Evolutionary conservation across 495 filamentous ascomycete species (phyloP).

Genomic region (Penicillium angulare): DNA sequence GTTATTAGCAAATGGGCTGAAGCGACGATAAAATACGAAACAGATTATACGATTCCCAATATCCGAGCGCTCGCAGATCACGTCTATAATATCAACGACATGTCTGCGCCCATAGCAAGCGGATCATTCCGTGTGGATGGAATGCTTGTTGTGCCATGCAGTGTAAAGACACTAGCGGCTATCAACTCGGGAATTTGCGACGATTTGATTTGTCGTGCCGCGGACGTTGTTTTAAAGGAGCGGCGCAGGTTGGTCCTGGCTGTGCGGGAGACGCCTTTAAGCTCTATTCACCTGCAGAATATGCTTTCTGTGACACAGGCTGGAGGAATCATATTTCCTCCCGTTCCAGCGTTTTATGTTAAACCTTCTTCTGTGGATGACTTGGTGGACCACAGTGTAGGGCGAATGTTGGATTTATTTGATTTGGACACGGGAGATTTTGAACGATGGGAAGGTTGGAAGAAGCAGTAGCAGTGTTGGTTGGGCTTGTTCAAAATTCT

Average conservation of each 20-base stretch:
- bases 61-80: conserved; percentile 39
- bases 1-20: conserved; percentile 45
- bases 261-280: conserved; percentile 44
- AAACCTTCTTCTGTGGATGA: conserved; percentile 33
- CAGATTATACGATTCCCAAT: conserved; percentile 31
- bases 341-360: conserved; percentile 42
- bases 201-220: conserved; percentile 44
- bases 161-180: conserved; percentile 38
- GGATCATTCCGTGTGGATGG: conserved; percentile 37
- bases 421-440: conserved; percentile 41
- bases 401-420: conserved; percentile 44
- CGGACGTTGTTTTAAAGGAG: conserved; percentile 49
- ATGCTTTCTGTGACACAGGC: conserved; percentile 39
- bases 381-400: conserved; percentile 41
- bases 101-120: conserved; percentile 31
- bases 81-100: conserved; percentile 37
- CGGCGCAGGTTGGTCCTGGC: conserved; percentile 39
- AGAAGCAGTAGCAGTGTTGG: background rate
- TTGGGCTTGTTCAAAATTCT: no score
- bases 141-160: conserved; percentile 41
- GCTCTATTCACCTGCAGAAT: conserved; percentile 44
- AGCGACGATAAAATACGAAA: conserved; percentile 43
- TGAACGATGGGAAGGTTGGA: conserved; percentile 40
- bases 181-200: conserved; percentile 27
- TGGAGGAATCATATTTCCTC: conserved; percentile 43